Evolutionary conservation across 805 yeast genomes (phyloP).

Genomic region (Yamadazyma phyllophila): DNA sequence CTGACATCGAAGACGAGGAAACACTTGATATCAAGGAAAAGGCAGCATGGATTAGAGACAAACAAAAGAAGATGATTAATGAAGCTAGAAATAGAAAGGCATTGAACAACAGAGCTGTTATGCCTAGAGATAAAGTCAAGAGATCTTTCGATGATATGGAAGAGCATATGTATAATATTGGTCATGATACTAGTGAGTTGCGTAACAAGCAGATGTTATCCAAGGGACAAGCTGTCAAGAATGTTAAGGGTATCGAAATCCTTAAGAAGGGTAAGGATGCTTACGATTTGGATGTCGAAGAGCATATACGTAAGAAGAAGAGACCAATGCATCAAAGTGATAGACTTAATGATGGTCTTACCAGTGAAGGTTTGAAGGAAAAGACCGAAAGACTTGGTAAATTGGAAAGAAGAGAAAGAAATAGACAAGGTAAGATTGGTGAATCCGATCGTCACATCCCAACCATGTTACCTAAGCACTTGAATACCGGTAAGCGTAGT

Average conservation of each 20-base stretch:
- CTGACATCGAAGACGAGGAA: constrained; percentile 54
- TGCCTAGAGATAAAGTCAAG: constrained; percentile 86
- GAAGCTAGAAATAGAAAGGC: constrained; percentile 86
- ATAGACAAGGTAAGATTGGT: constrained; percentile 88
- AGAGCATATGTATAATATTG: constrained; percentile 82
- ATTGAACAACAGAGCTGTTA: constrained; percentile 77
- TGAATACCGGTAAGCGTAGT: constrained; percentile 96
- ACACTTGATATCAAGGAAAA: constrained; percentile 71
- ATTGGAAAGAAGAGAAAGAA: constrained; percentile 89
- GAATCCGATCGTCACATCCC: constrained; percentile 92
- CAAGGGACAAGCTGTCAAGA: constrained; percentile 15
- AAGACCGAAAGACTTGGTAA: constrained; percentile 87
- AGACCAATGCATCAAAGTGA: constrained; percentile 64
- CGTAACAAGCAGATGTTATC: constrained; percentile 29
- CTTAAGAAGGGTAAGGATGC: constrained; percentile 51
- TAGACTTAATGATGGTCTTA: constrained; percentile 82
- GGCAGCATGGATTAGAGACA: constrained; percentile 93
- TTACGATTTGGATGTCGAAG: constrained; percentile 33
- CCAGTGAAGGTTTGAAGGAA: constrained; percentile 73
- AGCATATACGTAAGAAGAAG: constrained; percentile 41
- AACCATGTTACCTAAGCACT: constrained; percentile 86
- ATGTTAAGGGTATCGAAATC: constrained; percentile 70
- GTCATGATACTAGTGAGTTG: constrained; percentile 77
- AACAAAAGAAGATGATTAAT: constrained; percentile 89
- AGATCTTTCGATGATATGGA: constrained; percentile 80